phyloP scores from a whole-genome alignment of 331 rosid species.

The Pyracantha coccinea region DNA sequence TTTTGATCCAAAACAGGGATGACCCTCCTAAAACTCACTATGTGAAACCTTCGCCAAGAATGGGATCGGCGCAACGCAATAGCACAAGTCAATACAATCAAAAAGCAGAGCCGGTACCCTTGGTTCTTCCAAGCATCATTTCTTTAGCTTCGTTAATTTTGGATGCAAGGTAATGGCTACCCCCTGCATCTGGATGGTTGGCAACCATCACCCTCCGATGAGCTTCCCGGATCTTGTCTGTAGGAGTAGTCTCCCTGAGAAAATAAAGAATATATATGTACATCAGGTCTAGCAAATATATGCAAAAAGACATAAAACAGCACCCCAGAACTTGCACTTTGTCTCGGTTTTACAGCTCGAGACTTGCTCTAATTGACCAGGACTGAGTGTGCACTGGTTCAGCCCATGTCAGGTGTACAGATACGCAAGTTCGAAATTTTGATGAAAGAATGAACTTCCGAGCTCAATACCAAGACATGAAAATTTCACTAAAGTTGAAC shows the following conservation, averaged over 20 bases:
- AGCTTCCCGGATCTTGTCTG: constrained; percentile 69
- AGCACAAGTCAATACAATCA: constrained; percentile 24
- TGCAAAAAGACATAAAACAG: neutral
- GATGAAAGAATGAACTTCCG: neutral
- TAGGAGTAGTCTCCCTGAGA: constrained; percentile 50
- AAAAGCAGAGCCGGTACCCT: constrained; percentile 61
- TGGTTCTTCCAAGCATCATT: constrained; percentile 53
- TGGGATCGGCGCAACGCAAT: neutral
- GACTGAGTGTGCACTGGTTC: neutral
- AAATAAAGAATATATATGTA: neutral
- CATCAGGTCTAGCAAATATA: neutral
- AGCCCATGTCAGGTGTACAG: neutral
- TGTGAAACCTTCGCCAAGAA: neutral
- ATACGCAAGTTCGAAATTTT: neutral
- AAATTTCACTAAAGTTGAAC: neutral
- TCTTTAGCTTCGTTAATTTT: constrained; percentile 94
- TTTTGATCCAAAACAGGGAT: neutral
- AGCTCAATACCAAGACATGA: neutral
- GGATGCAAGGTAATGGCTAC: constrained; percentile 96
- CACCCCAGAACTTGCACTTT: neutral
- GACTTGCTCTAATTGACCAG: neutral
- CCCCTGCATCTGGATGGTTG: constrained; percentile 96
- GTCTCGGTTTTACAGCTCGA: neutral
- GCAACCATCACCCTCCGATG: constrained; percentile 96
- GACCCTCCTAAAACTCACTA: neutral